Evolutionary conservation across 2,329 filamentous ascomycete species (phyloP).

Genomic region (Fusarium abutilonis): DNA sequence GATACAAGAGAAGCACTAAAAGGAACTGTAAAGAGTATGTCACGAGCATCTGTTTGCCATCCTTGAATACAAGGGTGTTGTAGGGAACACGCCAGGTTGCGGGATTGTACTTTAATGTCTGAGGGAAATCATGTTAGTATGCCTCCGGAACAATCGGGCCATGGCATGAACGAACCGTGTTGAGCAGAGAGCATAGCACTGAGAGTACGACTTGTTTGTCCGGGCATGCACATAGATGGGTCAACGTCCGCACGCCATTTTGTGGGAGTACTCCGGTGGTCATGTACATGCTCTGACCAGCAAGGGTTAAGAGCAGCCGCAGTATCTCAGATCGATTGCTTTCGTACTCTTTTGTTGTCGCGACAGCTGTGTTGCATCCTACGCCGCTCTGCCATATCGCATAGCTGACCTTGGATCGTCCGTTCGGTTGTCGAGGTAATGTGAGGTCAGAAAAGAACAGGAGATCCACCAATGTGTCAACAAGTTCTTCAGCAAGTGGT

Average conservation of each 20-base stretch:
- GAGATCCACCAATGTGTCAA: slow-evolving; percentile 88
- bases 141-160: background rate
- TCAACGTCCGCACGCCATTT: slow-evolving; percentile 83
- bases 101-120: slow-evolving; percentile 96
- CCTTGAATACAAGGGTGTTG: slow-evolving; percentile 90
- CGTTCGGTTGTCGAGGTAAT: slow-evolving; percentile 74
- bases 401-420: slow-evolving; percentile 84
- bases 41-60: slow-evolving; percentile 88
- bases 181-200: slow-evolving; percentile 89
- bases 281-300: slow-evolving; percentile 94
- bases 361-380: slow-evolving; percentile 88
- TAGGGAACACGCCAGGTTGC: slow-evolving; percentile 94
- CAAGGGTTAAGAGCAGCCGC: slow-evolving; percentile 83
- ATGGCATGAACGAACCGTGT: slow-evolving; percentile 72
- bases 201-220: slow-evolving; percentile 94
- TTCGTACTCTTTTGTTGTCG: slow-evolving; percentile 90
- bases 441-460: slow-evolving; percentile 94
- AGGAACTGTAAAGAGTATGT: slow-evolving; percentile 92
- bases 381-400: slow-evolving; percentile 99
- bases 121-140: slow-evolving; percentile 27
- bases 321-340: slow-evolving; percentile 92
- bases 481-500: slow-evolving; percentile 89
- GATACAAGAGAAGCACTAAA: slow-evolving; percentile 85
- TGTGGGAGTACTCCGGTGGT: slow-evolving; percentile 81
- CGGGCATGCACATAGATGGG: slow-evolving; percentile 85